phyloP scores from a whole-genome alignment of 1,284 basidiomycete species.

The Lentinus polychrous region DNA sequence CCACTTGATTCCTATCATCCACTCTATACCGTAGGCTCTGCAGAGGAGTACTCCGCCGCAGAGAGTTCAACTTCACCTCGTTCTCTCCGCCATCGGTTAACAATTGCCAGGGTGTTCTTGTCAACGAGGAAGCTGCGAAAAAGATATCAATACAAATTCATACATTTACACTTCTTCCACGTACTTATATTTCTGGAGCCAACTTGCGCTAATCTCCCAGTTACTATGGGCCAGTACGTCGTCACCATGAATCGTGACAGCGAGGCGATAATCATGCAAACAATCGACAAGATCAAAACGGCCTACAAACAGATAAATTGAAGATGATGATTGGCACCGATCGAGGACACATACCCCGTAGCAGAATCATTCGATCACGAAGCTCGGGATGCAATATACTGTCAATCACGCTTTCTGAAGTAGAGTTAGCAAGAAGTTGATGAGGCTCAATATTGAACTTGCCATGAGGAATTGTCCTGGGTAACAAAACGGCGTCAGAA shows the following conservation, averaged over 20 bases:
- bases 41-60: slow-evolving; percentile 34
- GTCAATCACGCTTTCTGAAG: slow-evolving; percentile 80
- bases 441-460: slow-evolving; percentile 12
- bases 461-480: slow-evolving; percentile 82
- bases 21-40: slow-evolving; percentile 6
- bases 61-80: slow-evolving; percentile 62
- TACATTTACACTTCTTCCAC: slow-evolving; percentile 22
- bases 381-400: slow-evolving; percentile 81
- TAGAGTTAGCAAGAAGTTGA: background rate
- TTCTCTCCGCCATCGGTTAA: slow-evolving; percentile 74
- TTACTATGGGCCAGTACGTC: slow-evolving; percentile 82
- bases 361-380: slow-evolving; percentile 82
- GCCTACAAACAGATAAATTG: slow-evolving; percentile 36
- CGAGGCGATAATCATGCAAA: slow-evolving; percentile 59
- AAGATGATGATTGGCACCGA: background rate
- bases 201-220: slow-evolving; percentile 83
- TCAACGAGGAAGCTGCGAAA: slow-evolving; percentile 65
- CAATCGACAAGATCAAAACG: slow-evolving; percentile 75
- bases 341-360: slow-evolving; percentile 52
- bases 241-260: slow-evolving; percentile 76
- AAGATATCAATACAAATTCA: background rate
- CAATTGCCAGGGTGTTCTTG: slow-evolving; percentile 49
- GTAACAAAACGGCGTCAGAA: slow-evolving; percentile 1
- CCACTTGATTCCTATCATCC: background rate
- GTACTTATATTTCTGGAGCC: slow-evolving; percentile 75